Conservation (phyloP, 345 rosid genomes). For the Populus davidiana region DNA sequence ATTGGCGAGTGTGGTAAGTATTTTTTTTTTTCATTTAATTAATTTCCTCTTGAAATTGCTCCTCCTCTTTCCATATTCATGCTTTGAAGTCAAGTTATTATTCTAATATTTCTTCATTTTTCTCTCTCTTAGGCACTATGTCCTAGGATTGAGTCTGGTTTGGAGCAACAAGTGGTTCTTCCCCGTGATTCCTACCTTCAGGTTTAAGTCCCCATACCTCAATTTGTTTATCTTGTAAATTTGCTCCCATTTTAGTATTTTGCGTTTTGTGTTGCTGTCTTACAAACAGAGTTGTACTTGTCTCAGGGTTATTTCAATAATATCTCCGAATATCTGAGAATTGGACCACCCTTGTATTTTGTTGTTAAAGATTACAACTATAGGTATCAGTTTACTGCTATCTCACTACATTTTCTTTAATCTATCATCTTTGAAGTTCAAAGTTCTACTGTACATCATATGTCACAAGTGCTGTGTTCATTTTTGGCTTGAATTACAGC, state of each 20-base stretch:
- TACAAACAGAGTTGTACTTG: not conserved
- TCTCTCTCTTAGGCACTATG: constrained; percentile 56
- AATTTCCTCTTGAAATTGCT: not conserved
- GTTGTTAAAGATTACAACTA: constrained; percentile 88
- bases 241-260: not conserved
- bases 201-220: constrained; percentile 35
- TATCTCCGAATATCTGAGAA: constrained; percentile 70
- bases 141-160: constrained; percentile 83
- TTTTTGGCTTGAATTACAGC: too few species aligned
- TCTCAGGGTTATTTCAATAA: constrained; percentile 83
- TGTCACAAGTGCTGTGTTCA: not conserved
- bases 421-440: not conserved
- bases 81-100: not conserved
- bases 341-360: constrained; percentile 93
- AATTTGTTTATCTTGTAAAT: not conserved
- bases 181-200: constrained; percentile 96
- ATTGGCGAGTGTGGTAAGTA: constrained; percentile 86
- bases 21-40: not conserved
- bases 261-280: not conserved
- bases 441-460: not conserved
- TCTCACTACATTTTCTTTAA: not conserved
- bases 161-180: constrained; percentile 96
- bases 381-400: constrained; percentile 41
- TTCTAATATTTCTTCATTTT: not conserved
- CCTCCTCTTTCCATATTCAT: not conserved